These are phyloP conservation scores for Tricholoma bakamatsutake DNA, from an alignment of 768 basidiomycete genomes.

Conservation along the genomic window DNA sequence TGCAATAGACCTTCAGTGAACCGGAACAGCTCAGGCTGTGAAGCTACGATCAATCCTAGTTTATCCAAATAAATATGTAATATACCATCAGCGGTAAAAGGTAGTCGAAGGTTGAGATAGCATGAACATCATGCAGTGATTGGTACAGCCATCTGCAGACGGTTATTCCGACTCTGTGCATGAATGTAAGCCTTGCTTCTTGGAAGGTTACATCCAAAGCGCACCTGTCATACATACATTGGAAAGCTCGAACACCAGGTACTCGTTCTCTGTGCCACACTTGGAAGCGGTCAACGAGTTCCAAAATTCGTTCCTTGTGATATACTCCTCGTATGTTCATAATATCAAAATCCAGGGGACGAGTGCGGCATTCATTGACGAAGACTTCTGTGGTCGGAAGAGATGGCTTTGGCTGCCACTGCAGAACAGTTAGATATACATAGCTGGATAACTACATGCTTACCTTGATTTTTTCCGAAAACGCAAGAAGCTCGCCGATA, in stretches of 20 bases:
- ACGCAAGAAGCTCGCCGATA: conserved; percentile 69
- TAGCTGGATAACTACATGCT: conserved; percentile 9
- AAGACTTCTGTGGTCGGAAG: conserved; percentile 56
- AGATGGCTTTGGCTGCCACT: conserved; percentile 66
- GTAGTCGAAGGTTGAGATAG: conserved; percentile 72
- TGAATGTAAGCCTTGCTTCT: conserved; percentile 3
- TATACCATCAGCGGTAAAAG: conserved; percentile 74
- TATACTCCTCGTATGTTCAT: conserved; percentile 67
- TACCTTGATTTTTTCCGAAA: conserved; percentile 70
- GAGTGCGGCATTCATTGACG: conserved; percentile 57
- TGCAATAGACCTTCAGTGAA: conserved; percentile 57
- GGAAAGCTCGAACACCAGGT: conserved; percentile 73
- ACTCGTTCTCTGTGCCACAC: conserved; percentile 66
- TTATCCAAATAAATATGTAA: neutral
- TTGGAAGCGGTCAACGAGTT: conserved; percentile 59
- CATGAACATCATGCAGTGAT: conserved; percentile 70
- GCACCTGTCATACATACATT: conserved; percentile 80
- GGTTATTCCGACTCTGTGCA: conserved; percentile 50
- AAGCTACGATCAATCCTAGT: neutral
- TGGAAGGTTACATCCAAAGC: conserved; percentile 12
- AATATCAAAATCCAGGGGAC: conserved; percentile 58
- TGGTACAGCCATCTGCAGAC: conserved; percentile 78
- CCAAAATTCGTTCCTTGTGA: conserved; percentile 50
- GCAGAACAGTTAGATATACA: conserved; percentile 2
- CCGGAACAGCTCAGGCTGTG: conserved; percentile 66